Percentiles rank a stretch among this genome's conserved stretches.
These are phyloP conservation scores for Penicillium sp. DNA, from an alignment of 2,329 filamentous ascomycete species.

Conservation along the genomic window DNA sequence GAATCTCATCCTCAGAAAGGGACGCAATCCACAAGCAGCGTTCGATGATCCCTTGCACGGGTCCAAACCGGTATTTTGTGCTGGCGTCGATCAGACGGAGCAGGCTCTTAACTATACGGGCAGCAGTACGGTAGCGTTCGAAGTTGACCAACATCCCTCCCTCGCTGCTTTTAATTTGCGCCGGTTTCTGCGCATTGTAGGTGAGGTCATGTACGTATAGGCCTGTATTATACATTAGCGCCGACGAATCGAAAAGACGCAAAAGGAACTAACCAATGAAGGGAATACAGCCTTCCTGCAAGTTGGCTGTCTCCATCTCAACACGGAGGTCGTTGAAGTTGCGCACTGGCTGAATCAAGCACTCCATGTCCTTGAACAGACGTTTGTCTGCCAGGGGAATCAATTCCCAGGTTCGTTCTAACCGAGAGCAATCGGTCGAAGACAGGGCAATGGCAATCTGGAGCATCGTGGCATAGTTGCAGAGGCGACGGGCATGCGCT, in stretches of 20 bases:
- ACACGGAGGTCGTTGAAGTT: constrained; percentile 59
- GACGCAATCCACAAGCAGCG: constrained; percentile 61
- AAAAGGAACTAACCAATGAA: constrained; percentile 51
- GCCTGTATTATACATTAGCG: constrained; percentile 31
- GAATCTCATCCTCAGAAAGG: constrained; percentile 55
- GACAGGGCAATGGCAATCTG: constrained; percentile 60
- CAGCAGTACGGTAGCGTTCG: constrained; percentile 61
- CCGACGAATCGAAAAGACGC: not conserved
- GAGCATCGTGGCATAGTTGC: constrained; percentile 63
- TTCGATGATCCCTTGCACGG: constrained; percentile 55
- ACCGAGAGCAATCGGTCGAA: constrained; percentile 54
- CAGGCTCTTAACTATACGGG: constrained; percentile 59
- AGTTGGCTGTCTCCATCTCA: constrained; percentile 58
- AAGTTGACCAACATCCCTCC: constrained; percentile 60
- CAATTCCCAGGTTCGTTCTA: constrained; percentile 55
- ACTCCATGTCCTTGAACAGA: constrained; percentile 55
- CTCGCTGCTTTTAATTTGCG: constrained; percentile 47
- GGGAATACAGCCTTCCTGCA: constrained; percentile 59
- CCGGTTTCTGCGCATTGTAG: constrained; percentile 62
- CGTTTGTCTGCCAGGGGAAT: constrained; percentile 52
- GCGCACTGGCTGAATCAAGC: constrained; percentile 56
- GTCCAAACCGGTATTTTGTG: constrained; percentile 56
- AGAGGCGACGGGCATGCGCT: constrained; percentile 52
- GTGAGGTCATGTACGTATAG: constrained; percentile 63
- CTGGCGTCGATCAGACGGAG: constrained; percentile 60